Percentiles rank a stretch among this genome's conserved stretches.
These are phyloP conservation scores for Penicillium maclennaniae DNA, from an alignment of 495 filamentous ascomycete species.

Conservation along the genomic window DNA sequence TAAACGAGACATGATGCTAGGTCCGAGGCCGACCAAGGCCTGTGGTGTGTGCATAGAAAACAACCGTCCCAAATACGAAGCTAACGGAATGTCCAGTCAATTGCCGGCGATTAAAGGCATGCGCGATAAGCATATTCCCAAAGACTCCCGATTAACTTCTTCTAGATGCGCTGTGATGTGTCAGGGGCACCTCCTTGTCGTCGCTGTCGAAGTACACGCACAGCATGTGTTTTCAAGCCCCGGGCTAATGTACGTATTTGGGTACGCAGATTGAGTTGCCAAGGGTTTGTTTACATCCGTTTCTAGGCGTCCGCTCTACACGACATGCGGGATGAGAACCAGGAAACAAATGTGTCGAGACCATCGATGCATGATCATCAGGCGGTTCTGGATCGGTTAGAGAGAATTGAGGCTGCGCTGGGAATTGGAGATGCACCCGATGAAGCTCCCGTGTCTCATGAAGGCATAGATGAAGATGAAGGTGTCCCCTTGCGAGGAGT, in stretches of 20 bases:
- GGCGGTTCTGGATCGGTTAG: conserved; percentile 34
- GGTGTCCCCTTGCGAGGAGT: conserved; percentile 20
- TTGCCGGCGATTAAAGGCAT: conserved; percentile 38
- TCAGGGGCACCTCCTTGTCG: conserved; percentile 35
- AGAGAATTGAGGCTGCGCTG: conserved; percentile 35
- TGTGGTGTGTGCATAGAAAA: conserved; percentile 26
- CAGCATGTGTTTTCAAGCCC: conserved; percentile 39
- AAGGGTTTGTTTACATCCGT: background rate
- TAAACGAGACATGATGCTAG: conserved; percentile 15
- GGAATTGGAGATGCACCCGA: conserved; percentile 20
- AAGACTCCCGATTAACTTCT: background rate
- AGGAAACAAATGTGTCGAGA: background rate
- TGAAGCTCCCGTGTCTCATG: background rate
- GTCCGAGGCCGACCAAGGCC: conserved; percentile 39
- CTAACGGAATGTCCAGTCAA: conserved; percentile 30
- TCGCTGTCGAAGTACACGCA: conserved; percentile 31
- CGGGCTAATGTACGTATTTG: conserved; percentile 33
- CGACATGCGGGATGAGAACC: conserved; percentile 13
- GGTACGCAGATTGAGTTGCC: background rate
- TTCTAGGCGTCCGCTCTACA: conserved; percentile 31
- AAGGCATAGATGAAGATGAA: conserved; percentile 15
- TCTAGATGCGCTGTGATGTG: conserved; percentile 41
- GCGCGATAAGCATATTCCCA: background rate
- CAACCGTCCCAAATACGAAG: background rate
- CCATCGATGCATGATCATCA: conserved; percentile 12